phyloP scores from a whole-genome alignment of 192 early-diverging fungal species.

The Rhizophagus sp. region DNA sequence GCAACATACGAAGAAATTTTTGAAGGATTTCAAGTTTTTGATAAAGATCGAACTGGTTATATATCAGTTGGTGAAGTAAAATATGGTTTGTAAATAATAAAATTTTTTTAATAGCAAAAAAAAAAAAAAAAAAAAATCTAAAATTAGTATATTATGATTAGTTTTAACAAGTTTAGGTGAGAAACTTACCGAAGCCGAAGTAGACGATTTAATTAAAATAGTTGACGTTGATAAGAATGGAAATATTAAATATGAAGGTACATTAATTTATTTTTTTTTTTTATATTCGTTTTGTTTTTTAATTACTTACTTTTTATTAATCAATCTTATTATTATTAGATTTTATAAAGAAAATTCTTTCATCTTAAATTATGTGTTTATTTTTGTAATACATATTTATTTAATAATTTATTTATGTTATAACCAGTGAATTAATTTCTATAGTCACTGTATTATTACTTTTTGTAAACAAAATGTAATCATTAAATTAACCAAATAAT shows the following conservation, averaged over 20 bases:
- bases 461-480: too few relatives aligned
- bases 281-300: too few relatives aligned
- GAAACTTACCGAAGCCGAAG: slow-evolving; percentile 73
- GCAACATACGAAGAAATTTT: slow-evolving; percentile 78
- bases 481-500: too few relatives aligned
- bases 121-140: background rate
- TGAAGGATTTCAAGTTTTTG: slow-evolving; percentile 87
- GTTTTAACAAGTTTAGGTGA: slow-evolving; percentile 84
- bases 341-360: background rate
- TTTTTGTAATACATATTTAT: too few relatives aligned
- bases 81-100: slow-evolving; percentile 53
- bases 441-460: too few relatives aligned
- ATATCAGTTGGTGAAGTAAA: slow-evolving; percentile 78
- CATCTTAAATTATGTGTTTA: too few relatives aligned
- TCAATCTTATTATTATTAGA: background rate
- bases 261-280: too few relatives aligned
- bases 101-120: background rate
- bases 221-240: slow-evolving; percentile 75
- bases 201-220: slow-evolving; percentile 79
- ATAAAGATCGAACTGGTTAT: slow-evolving; percentile 76
- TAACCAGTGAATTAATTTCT: background rate
- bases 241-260: slow-evolving; percentile 80
- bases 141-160: slow-evolving; percentile 23
- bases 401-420: background rate
- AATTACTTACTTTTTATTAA: background rate